Base-by-base conservation (phyloP, 2,329 filamentous ascomycete genomes). In the Colletotrichum sojae region DNA sequence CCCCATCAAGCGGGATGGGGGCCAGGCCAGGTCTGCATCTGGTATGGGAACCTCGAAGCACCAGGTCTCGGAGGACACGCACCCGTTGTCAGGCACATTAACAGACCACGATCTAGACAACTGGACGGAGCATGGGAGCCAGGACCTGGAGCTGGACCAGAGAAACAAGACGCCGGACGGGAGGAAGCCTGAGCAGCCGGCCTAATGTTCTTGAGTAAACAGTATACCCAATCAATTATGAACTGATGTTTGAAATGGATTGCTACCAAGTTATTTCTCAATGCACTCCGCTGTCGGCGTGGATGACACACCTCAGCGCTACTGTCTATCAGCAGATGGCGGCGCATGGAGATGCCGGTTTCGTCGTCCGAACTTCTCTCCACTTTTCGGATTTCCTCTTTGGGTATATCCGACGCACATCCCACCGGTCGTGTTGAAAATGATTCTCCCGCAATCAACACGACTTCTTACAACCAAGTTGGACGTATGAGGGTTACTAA, bases 21-120 rank as follows among this genome's bases (percentile, higher is more conserved):
- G 39, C 18, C 31, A 39, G 31, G n/a, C n/a, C 6, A 40, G 39
- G 36, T 40, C 31, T 40, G 36, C 53, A 10, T 55, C 20, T 16
- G 53, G 53, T 55, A 55, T 27, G 53, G 39, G 31, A 55, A 22
- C 36, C 53, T 40, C 36, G 18, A 40, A 55, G 39, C 36, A 40
- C 2, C n/a, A 43, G 40, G 31, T 40, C 15, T 40, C 20, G 10
- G 53, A 55, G 36, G 53, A 55, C 9, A 43, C 20, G 31, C 53
- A 43, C 52, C 40, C 40, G 40, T 43, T 43, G 8, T 43, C 40
- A 43, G 40, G 40, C 40, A 43, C 40, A 43, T 43, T 43, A 43
- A 43, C 40, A 15, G 40, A 43, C 13, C 40, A 43, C 40, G 40
- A 43, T 15, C 16, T 43, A 43, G 40, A 43, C 40, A 43, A 43